Conservation (phyloP, 2,329 filamentous ascomycete genomes). For the Pseudogymnoascus sp. region DNA sequence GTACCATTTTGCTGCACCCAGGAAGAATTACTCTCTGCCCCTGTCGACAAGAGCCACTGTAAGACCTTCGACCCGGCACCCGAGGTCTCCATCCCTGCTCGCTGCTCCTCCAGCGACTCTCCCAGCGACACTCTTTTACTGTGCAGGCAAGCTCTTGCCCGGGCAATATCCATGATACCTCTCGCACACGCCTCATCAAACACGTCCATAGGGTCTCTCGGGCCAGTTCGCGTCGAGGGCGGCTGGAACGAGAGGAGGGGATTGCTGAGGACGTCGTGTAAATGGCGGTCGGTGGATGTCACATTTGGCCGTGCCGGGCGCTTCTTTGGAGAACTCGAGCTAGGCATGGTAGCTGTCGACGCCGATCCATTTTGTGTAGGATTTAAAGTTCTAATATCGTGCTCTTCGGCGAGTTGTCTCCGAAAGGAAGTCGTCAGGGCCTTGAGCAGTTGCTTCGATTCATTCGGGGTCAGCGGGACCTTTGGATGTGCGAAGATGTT, state of each 20-base stretch:
- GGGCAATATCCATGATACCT: slow-evolving; percentile 24
- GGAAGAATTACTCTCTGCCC: slow-evolving; percentile 15
- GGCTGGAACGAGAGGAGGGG: slow-evolving; percentile 32
- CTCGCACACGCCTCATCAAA: slow-evolving; percentile 24
- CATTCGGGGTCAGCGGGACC: slow-evolving; percentile 44
- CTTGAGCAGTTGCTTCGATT: slow-evolving; percentile 50
- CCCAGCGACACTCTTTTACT: slow-evolving; percentile 18
- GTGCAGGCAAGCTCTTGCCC: slow-evolving; percentile 20
- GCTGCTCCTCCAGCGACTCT: slow-evolving; percentile 15
- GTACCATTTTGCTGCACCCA: slow-evolving; percentile 18
- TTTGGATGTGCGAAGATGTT: slow-evolving; percentile 39
- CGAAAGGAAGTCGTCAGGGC: slow-evolving; percentile 56
- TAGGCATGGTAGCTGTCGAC: slow-evolving; percentile 15
- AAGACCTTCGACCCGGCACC: slow-evolving; percentile 25
- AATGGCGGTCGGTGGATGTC: slow-evolving; percentile 34
- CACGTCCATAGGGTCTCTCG: slow-evolving; percentile 23
- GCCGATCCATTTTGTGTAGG: background rate
- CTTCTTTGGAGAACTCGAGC: slow-evolving; percentile 14
- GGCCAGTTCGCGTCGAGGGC: background rate
- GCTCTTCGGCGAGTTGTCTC: slow-evolving; percentile 50
- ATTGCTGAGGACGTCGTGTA: slow-evolving; percentile 41
- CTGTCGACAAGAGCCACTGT: slow-evolving; percentile 25
- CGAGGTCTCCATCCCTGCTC: slow-evolving; percentile 21
- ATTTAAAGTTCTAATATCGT: slow-evolving; percentile 32
- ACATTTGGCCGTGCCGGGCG: slow-evolving; percentile 11